Evolutionary conservation across 1,139 yeast genomes (phyloP), one percentile per base, ranked within the genome.

Genomic region (Saccharomyces pastorianus): DNA sequence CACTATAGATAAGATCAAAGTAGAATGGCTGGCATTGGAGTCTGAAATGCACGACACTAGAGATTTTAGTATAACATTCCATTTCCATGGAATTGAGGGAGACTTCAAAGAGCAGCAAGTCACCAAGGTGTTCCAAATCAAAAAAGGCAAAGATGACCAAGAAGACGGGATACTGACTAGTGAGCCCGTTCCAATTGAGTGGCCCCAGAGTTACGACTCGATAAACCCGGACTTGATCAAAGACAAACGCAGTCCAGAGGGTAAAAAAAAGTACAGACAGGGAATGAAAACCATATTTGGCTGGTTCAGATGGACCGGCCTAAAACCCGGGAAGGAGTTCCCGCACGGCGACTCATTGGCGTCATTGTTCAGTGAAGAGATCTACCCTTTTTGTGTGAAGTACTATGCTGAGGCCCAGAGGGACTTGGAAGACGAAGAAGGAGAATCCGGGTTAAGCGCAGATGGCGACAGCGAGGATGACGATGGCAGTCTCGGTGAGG

Each of bases 271-370:
- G 50, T 85, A 85, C 64, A 72, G 90, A 56, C 64, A 75, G 29
- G 90, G 90, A 3, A 84, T 84, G 89, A 82, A 82, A 64, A 81
- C 88, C 5, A 80, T 85, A 62, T 85, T 85, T 67, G 81, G 88
- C 3, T 85, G 86, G 82, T 85, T 85, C 63, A 72, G 73, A 49
- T 85, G 93, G 93, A 84, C 91, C 0, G 93, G 91, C 0, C 67
- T 67, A 51, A 83, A 82, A 62, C 85, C 86, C 1, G 88, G 88
- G 1, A 85, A 85, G 64, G 91, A 85, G 63, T 85, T 81, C 63
- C 77, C 90, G 59, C 75, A 77, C 58, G 93, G 91, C 13, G 90
- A 83, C 59, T 88, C 84, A 13, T 73, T 86, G 58, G 82, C 91
- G 0, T 72, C 81, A 49, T 71, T 85, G 51, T 73, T 86, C 14